These are phyloP conservation scores for Colletotrichum melonis DNA, from an alignment of 2,329 filamentous ascomycete species.

Conservation along the genomic window DNA sequence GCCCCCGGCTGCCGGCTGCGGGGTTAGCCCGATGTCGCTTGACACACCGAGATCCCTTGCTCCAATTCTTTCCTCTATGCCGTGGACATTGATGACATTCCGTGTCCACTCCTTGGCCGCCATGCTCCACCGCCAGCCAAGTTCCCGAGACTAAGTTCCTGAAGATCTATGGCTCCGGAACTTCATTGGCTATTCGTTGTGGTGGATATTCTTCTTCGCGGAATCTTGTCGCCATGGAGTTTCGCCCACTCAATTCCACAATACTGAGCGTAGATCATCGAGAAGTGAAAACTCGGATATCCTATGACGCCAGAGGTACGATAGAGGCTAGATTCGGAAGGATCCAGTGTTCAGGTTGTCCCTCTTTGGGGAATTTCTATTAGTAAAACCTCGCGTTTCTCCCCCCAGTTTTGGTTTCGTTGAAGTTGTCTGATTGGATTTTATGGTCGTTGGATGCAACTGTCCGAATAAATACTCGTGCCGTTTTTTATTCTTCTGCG, in stretches of 20 bases:
- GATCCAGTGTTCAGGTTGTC: background rate
- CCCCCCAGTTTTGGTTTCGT: background rate
- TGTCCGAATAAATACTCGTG: too few species aligned
- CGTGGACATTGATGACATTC: conserved; percentile 30
- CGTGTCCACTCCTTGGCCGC: conserved; percentile 19
- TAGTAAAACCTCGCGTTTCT: background rate
- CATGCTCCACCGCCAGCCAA: conserved; percentile 25
- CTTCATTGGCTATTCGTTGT: conserved; percentile 20
- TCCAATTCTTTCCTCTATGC: conserved; percentile 22
- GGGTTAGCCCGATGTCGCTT: conserved; percentile 33
- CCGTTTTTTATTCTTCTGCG: too few species aligned
- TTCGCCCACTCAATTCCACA: background rate
- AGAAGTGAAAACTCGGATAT: background rate
- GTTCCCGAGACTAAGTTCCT: conserved; percentile 30
- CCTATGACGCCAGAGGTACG: conserved; percentile 1
- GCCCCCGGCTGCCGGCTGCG: conserved; percentile 27
- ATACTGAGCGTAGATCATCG: background rate
- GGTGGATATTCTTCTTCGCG: background rate
- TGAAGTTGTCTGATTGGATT: background rate
- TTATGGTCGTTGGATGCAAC: too few species aligned
- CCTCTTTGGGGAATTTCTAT: too few species aligned
- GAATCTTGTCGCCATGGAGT: background rate
- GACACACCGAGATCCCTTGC: conserved; percentile 31
- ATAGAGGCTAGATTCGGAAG: background rate
- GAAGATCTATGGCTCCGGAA: conserved; percentile 19